Percentiles rank a stretch among this genome's conserved stretches.
These are phyloP conservation scores for Pochonia chlamydosporia DNA, from an alignment of 2,329 filamentous ascomycete genomes.

Conservation along the genomic window DNA sequence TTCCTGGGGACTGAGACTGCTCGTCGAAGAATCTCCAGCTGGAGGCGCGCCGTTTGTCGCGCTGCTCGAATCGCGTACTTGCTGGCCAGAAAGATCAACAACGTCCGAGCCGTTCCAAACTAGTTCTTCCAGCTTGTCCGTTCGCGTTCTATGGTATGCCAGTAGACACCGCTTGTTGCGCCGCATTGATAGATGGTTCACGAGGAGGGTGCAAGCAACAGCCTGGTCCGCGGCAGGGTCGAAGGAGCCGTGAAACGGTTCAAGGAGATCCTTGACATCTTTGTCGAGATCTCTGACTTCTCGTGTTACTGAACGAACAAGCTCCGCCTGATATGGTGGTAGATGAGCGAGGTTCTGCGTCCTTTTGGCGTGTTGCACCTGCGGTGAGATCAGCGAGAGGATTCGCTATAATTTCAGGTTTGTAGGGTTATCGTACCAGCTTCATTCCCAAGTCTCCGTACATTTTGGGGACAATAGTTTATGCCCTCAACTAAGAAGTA, in stretches of 20 bases:
- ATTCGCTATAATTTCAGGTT: neutral
- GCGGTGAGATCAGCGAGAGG: conserved; percentile 1
- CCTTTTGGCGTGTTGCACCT: conserved; percentile 95
- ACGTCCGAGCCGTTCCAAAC: conserved; percentile 89
- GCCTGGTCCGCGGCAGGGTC: conserved; percentile 78
- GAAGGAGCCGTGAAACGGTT: conserved; percentile 79
- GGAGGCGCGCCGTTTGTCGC: conserved; percentile 23
- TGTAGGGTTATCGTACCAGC: conserved; percentile 48
- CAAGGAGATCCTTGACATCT: conserved; percentile 72
- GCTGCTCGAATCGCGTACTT: conserved; percentile 35
- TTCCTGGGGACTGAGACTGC: conserved; percentile 87
- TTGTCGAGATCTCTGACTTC: conserved; percentile 92
- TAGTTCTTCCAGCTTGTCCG: conserved; percentile 87
- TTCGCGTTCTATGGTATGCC: conserved; percentile 85
- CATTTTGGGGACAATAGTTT: conserved; percentile 44
- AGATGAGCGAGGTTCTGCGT: conserved; percentile 81
- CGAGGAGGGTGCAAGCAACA: conserved; percentile 80
- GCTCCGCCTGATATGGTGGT: conserved; percentile 86
- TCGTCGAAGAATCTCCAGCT: conserved; percentile 50
- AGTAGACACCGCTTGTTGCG: conserved; percentile 93
- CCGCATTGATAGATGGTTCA: conserved; percentile 92
- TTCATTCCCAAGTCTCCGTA: conserved; percentile 86
- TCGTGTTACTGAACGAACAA: conserved; percentile 79
- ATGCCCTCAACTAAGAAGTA: neutral
- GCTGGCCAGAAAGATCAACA: conserved; percentile 60